Evolutionary conservation across 140 eudicot species (phyloP).

Genomic region (Senecio squalidus): DNA sequence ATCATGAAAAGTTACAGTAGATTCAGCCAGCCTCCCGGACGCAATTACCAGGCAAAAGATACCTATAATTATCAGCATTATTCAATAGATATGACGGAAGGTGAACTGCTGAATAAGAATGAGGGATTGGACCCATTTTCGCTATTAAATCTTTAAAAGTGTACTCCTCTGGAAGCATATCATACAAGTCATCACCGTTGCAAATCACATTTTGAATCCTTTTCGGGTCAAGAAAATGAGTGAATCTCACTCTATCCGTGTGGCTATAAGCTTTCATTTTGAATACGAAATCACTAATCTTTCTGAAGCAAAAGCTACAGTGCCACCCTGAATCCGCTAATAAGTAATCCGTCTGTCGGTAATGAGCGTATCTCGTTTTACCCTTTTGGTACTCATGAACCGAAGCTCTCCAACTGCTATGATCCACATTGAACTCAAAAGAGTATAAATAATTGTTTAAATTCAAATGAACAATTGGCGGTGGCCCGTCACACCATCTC

Average conservation of each 20-base stretch:
- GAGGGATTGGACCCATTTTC: slow-evolving; percentile 72
- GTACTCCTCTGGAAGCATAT: slow-evolving; percentile 88
- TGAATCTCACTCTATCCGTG: slow-evolving; percentile 61
- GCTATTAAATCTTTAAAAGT: slow-evolving; percentile 68
- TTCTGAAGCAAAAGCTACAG: slow-evolving; percentile 74
- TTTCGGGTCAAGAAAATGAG: slow-evolving; percentile 61
- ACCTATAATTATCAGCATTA: slow-evolving; percentile 48
- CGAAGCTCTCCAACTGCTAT: slow-evolving; percentile 76
- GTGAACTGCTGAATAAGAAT: slow-evolving; percentile 68
- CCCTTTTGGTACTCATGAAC: slow-evolving; percentile 56
- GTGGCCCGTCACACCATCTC: slow-evolving; percentile 81
- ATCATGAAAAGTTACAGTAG: slow-evolving; percentile 14
- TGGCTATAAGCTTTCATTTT: slow-evolving; percentile 95
- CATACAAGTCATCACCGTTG: slow-evolving; percentile 61
- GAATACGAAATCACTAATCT: slow-evolving; percentile 62
- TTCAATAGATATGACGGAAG: slow-evolving; percentile 56
- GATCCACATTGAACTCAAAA: slow-evolving; percentile 47
- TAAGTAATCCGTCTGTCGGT: slow-evolving; percentile 51
- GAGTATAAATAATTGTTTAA: slow-evolving; percentile 64
- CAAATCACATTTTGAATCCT: slow-evolving; percentile 71
- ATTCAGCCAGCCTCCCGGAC: slow-evolving; percentile 45
- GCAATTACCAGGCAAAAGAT: slow-evolving; percentile 81
- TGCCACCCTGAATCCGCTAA: slow-evolving; percentile 88
- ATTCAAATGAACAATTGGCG: slow-evolving; percentile 57
- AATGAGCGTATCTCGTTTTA: slow-evolving; percentile 66